Evolutionary conservation across 495 filamentous ascomycete species (phyloP).

Genomic region (Trichoderma virens): DNA sequence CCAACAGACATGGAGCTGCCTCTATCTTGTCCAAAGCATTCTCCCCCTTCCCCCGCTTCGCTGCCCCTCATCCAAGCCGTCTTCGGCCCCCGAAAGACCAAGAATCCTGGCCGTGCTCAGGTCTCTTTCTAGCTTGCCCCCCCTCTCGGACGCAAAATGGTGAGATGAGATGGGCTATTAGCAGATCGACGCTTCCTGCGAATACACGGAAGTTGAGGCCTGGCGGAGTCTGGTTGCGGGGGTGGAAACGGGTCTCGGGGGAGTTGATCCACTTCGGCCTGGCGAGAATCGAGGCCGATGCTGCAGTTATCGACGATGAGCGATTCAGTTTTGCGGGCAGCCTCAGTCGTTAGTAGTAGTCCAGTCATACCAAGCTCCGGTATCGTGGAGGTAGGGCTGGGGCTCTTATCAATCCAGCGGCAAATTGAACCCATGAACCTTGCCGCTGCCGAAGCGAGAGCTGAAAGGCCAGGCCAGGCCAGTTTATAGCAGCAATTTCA

Average conservation of each 20-base stretch:
- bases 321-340: background rate
- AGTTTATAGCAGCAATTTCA: background rate
- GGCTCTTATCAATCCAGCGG: conserved; percentile 6
- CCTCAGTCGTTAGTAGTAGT: background rate
- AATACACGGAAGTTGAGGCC: conserved; percentile 1
- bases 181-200: background rate
- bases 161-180: background rate
- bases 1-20: background rate
- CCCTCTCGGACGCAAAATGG: background rate
- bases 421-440: background rate
- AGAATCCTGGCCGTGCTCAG: background rate
- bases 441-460: background rate
- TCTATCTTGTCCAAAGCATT: background rate
- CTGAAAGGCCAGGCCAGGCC: background rate
- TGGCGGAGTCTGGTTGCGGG: background rate
- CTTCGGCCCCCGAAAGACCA: background rate
- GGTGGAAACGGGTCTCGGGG: conserved; percentile 2
- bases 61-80: conserved; percentile 5
- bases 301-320: conserved; percentile 2
- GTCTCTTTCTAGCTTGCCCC: background rate
- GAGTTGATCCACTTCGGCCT: conserved; percentile 2
- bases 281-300: background rate
- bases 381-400: background rate
- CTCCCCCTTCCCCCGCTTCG: conserved; percentile 3
- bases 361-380: background rate